phyloP scores from a whole-genome alignment of 805 yeast species.

The Kuraishia borneana region DNA sequence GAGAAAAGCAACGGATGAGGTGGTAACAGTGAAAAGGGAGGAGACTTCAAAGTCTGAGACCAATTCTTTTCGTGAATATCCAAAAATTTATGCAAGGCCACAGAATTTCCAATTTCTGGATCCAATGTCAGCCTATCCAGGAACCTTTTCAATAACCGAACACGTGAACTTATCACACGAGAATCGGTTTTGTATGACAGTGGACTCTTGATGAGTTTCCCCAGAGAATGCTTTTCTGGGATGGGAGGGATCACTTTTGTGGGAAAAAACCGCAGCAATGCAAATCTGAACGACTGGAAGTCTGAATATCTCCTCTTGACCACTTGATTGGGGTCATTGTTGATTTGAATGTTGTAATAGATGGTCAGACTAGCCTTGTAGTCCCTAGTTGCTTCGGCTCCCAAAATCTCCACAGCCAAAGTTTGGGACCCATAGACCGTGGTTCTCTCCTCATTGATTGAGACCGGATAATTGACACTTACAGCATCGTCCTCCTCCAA shows the following conservation, averaged over 20 bases:
- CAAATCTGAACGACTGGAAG: constrained; percentile 70
- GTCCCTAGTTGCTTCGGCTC: constrained; percentile 14
- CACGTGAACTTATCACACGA: constrained; percentile 33
- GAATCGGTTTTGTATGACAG: constrained; percentile 18
- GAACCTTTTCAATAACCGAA: constrained; percentile 31
- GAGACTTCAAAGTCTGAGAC: constrained; percentile 28
- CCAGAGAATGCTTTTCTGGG: constrained; percentile 69
- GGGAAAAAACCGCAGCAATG: constrained; percentile 65
- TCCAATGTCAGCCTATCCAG: constrained; percentile 26
- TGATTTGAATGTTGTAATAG: constrained; percentile 20
- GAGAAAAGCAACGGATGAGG: constrained; percentile 36
- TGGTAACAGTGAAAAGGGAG: constrained; percentile 31
- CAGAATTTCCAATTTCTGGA: constrained; percentile 22
- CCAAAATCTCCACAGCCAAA: constrained; percentile 4
- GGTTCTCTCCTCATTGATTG: background rate
- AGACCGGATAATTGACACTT: background rate
- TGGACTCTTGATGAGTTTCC: constrained; percentile 20
- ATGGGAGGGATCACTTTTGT: constrained; percentile 88
- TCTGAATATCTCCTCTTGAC: constrained; percentile 78
- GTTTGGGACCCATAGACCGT: constrained; percentile 1
- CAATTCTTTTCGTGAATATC: constrained; percentile 41
- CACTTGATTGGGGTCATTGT: constrained; percentile 6
- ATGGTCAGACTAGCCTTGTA: constrained; percentile 17
- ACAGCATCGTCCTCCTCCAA: background rate
- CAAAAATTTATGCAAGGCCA: constrained; percentile 31